phyloP scores from a whole-genome alignment of 345 rosid species.

The Odontarrhena argentea region DNA sequence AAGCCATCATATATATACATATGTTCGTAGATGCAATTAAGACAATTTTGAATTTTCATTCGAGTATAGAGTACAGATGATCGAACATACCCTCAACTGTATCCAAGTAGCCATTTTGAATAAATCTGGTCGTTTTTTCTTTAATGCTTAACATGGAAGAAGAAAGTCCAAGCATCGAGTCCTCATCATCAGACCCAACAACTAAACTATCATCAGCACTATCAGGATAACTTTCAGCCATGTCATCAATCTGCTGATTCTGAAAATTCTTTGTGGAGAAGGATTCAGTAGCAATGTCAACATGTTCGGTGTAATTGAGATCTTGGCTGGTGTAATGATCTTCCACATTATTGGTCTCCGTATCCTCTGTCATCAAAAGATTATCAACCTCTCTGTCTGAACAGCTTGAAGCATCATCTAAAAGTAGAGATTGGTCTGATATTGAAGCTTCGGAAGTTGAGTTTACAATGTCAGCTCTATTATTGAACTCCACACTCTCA shows the following conservation, averaged over 20 bases:
- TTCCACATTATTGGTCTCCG: slow-evolving; percentile 22
- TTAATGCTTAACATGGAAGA: slow-evolving; percentile 49
- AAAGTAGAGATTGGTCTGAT: slow-evolving; percentile 16
- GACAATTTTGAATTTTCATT: background rate
- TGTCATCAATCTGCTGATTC: slow-evolving; percentile 34
- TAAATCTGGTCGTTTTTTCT: slow-evolving; percentile 62
- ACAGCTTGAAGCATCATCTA: slow-evolving; percentile 37
- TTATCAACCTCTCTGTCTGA: slow-evolving; percentile 20
- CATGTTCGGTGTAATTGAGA: slow-evolving; percentile 27
- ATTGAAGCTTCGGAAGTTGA: slow-evolving; percentile 22
- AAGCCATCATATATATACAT: slow-evolving; percentile 3
- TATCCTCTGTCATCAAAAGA: slow-evolving; percentile 35
- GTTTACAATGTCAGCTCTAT: background rate
- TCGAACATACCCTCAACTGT: slow-evolving; percentile 54
- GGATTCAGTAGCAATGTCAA: slow-evolving; percentile 34
- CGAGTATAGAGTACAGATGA: slow-evolving; percentile 17
- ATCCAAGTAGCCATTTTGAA: slow-evolving; percentile 72
- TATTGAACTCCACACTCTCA: slow-evolving; percentile 39
- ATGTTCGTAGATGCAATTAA: background rate
- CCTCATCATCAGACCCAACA: slow-evolving; percentile 29
- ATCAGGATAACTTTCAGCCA: slow-evolving; percentile 30
- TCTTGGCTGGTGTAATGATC: slow-evolving; percentile 36
- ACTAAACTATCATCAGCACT: slow-evolving; percentile 23
- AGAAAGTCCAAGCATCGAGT: slow-evolving; percentile 33
- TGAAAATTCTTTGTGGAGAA: slow-evolving; percentile 36